Conservation (phyloP, 352 stramenopile species). For the Pythium sp. region DNA sequence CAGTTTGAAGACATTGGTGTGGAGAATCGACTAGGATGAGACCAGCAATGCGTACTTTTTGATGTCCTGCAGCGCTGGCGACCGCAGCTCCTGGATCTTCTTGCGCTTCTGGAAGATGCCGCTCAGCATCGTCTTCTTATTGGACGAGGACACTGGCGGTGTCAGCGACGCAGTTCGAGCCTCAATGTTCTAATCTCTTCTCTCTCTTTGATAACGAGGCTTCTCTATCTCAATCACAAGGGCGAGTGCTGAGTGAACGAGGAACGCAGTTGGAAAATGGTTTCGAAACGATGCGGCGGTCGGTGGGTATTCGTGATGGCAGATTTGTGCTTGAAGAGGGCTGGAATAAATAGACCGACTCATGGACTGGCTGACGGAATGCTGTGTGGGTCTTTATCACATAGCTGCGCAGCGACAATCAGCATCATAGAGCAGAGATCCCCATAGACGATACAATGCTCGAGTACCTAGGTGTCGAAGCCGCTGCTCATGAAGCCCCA, state of each 20-base stretch:
- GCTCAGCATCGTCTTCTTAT: conserved; percentile 42
- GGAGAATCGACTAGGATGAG: background rate
- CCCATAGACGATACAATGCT: background rate
- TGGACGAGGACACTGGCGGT: background rate
- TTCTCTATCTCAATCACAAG: background rate
- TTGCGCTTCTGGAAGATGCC: conserved; percentile 80
- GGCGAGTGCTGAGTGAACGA: background rate
- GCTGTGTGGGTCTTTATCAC: background rate
- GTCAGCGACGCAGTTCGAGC: background rate
- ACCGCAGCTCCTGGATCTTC: conserved; percentile 74
- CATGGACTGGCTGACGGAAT: background rate
- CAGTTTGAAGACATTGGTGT: background rate
- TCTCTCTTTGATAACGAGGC: background rate
- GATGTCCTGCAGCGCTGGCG: conserved; percentile 70
- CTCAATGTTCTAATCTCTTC: background rate
- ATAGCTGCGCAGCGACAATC: background rate
- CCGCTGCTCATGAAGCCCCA: background rate
- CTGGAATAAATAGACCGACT: conserved; percentile 4
- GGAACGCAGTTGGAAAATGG: background rate
- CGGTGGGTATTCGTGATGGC: background rate
- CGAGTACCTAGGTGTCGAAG: background rate
- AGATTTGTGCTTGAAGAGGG: background rate
- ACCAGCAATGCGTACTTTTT: conserved; percentile 41
- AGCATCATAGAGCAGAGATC: background rate
- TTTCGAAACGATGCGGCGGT: conserved; percentile 4